Percentiles rank a stretch among this genome's conserved stretches.
Conservation (phyloP, 306 rosid species). For the Rosa lucieae region DNA sequence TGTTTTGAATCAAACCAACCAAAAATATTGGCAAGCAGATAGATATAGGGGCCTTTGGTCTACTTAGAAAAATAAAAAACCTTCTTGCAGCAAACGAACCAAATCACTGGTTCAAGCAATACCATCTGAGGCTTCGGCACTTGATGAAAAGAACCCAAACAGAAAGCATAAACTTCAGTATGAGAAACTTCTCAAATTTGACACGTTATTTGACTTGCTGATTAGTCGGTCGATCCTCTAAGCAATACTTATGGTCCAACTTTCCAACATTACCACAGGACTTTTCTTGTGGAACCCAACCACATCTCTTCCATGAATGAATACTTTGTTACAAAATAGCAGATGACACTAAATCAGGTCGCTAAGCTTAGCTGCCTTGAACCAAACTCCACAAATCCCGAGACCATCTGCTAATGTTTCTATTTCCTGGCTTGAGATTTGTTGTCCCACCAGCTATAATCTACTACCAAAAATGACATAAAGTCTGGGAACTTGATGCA, state of each 20-base stretch:
- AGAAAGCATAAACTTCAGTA: slow-evolving; percentile 12
- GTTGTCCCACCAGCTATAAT: slow-evolving; percentile 38
- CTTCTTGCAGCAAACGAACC: slow-evolving; percentile 24
- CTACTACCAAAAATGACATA: slow-evolving; percentile 38
- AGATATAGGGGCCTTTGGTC: slow-evolving; percentile 4
- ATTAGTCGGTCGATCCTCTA: slow-evolving; percentile 26
- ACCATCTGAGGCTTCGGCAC: slow-evolving; percentile 25
- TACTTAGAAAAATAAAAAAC: slow-evolving; percentile 6
- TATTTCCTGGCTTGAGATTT: slow-evolving; percentile 32
- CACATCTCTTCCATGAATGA: slow-evolving; percentile 23
- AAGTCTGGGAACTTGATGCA: slow-evolving; percentile 24
- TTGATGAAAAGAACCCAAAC: slow-evolving; percentile 31
- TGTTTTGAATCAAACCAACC: slow-evolving; percentile 19
- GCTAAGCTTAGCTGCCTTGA: slow-evolving; percentile 27
- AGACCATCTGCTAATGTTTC: slow-evolving; percentile 29
- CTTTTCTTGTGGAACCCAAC: slow-evolving; percentile 27
- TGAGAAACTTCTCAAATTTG: slow-evolving; percentile 20
- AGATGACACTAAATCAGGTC: slow-evolving; percentile 23
- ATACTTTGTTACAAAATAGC: slow-evolving; percentile 20
- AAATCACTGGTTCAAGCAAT: slow-evolving; percentile 19
- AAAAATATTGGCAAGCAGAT: slow-evolving; percentile 23
- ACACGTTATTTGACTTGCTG: slow-evolving; percentile 17
- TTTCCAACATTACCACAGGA: slow-evolving; percentile 23
- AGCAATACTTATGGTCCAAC: slow-evolving; percentile 27
- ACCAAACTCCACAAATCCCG: slow-evolving; percentile 37